Conservation (phyloP, 1,284 basidiomycete species). For the Apiotrichum veenhuisii region DNA sequence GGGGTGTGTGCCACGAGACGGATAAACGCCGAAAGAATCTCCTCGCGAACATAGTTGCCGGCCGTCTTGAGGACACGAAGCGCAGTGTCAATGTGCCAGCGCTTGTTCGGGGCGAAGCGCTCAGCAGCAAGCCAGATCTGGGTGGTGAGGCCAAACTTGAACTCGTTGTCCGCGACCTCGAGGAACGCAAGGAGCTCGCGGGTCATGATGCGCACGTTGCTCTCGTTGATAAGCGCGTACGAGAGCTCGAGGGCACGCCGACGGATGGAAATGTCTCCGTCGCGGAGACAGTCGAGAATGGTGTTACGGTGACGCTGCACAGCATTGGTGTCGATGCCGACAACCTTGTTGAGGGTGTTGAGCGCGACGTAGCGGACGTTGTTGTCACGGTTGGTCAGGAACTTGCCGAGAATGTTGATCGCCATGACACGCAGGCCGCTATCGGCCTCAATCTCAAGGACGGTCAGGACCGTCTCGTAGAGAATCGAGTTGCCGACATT, state of each 20-base stretch:
- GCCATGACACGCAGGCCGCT: conserved; percentile 96
- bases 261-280: conserved; percentile 98
- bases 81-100: conserved; percentile 99
- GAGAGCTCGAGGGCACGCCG: conserved; percentile 93
- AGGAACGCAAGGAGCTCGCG: conserved; percentile 92
- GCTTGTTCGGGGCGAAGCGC: conserved; percentile 92
- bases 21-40: conserved; percentile 91
- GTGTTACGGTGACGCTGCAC: conserved; percentile 97
- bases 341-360: conserved; percentile 98
- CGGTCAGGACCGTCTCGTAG: conserved; percentile 95
- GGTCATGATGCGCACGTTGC: conserved; percentile 87
- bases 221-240: conserved; percentile 95
- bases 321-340: conserved; percentile 95
- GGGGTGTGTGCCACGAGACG: conserved; percentile 95
- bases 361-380: conserved; percentile 99
- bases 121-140: conserved; percentile 96
- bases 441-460: conserved; percentile 98
- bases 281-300: conserved; percentile 94
- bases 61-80: conserved; percentile 91
- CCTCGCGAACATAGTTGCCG: conserved; percentile 97
- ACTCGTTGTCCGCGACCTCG: conserved; percentile 97
- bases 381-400: conserved; percentile 95
- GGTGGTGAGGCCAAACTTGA: conserved; percentile 96
- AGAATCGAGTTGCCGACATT: conserved; percentile 98
- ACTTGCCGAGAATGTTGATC: conserved; percentile 98